These are phyloP conservation scores for Naumovozyma dairenensis DNA, from an alignment of 805 yeast species.

Conservation along the genomic window DNA sequence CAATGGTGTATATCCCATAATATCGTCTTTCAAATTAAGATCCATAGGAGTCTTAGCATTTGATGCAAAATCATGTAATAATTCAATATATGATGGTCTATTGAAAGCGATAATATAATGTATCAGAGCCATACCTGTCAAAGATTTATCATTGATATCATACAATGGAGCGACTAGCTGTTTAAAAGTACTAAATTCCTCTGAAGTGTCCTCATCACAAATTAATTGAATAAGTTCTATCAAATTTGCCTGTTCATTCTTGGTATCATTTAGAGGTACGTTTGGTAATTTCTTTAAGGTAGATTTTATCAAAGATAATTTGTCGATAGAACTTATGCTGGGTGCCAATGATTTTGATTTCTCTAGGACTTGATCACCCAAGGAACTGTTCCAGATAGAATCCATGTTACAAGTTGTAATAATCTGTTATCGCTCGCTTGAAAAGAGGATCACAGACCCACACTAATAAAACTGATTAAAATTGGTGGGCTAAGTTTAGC, in stretches of 20 bases:
- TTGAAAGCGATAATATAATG: conserved; percentile 49
- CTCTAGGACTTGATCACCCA: conserved; percentile 9
- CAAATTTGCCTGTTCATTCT: conserved; percentile 13
- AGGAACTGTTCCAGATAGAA: no score
- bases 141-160: conserved; percentile 15
- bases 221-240: conserved; percentile 15
- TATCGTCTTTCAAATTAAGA: conserved; percentile 41
- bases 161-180: conserved; percentile 8
- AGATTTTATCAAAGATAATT: conserved; percentile 6
- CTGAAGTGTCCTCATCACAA: conserved; percentile 15
- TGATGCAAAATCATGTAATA: conserved; percentile 32
- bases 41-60: conserved; percentile 30
- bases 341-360: not conserved
- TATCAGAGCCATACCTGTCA: conserved; percentile 37
- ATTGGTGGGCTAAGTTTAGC: no score
- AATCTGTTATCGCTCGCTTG: no score
- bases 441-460: no score
- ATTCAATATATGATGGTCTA: conserved; percentile 39
- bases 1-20: conserved; percentile 53
- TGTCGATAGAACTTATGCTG: conserved; percentile 2
- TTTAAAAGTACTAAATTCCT: conserved; percentile 15
- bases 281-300: conserved; percentile 6
- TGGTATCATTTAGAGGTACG: conserved; percentile 2
- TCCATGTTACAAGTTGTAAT: no score
- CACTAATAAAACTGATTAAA: no score